phyloP scores from a whole-genome alignment of 73 alveolate species.

The Paramecium primaurelia region DNA sequence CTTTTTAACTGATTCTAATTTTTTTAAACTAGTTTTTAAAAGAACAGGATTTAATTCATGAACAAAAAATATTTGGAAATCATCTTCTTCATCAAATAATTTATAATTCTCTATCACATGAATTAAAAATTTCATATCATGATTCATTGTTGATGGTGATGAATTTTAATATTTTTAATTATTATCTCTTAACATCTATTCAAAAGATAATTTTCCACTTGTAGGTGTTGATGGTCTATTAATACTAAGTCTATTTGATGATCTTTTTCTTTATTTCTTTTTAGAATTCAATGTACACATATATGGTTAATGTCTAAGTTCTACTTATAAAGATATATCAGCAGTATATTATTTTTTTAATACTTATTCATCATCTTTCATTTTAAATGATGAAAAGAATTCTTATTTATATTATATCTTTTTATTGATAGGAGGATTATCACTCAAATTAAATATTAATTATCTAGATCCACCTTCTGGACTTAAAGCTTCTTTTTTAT shows the following conservation, averaged over 20 bases:
- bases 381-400: background rate
- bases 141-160: background rate
- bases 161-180: background rate
- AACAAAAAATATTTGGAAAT: background rate
- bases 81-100: slow-evolving; percentile 5
- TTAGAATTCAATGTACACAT: background rate
- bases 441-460: background rate
- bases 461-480: background rate
- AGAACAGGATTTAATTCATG: slow-evolving; percentile 45
- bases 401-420: background rate
- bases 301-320: slow-evolving; percentile 7
- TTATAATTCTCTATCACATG: slow-evolving; percentile 28
- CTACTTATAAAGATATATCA: background rate
- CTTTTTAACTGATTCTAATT: slow-evolving; percentile 20
- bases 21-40: background rate
- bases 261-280: slow-evolving; percentile 9
- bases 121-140: background rate
- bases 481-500: background rate
- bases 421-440: background rate
- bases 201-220: background rate
- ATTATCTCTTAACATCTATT: background rate
- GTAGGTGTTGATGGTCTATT: slow-evolving; percentile 13
- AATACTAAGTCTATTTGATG: background rate
- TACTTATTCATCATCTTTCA: background rate
- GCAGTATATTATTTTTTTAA: background rate